These are phyloP conservation scores for Pythium dissotocum DNA, from an alignment of 352 stramenopile species.

Conservation along the genomic window DNA sequence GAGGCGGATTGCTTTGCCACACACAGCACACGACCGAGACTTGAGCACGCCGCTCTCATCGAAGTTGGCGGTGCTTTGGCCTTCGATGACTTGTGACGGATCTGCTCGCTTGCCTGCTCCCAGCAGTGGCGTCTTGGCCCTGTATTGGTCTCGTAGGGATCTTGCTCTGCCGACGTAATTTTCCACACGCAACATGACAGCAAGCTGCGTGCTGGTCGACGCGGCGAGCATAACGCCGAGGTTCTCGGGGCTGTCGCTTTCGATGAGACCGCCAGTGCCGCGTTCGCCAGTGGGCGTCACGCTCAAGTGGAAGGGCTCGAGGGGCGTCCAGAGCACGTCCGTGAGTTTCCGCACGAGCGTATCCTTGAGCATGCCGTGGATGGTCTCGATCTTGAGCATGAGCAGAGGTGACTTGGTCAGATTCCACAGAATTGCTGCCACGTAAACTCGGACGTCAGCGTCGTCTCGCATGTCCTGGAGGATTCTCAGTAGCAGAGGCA, in stretches of 20 bases:
- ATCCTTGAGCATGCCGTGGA: conserved; percentile 65
- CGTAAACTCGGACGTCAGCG: conserved; percentile 47
- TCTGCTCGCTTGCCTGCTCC: conserved; percentile 2
- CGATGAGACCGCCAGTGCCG: conserved; percentile 43
- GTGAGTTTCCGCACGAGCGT: conserved; percentile 52
- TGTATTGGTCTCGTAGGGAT: conserved; percentile 50
- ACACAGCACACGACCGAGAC: conserved; percentile 54
- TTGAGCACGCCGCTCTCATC: conserved; percentile 53
- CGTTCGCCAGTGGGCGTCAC: conserved; percentile 47
- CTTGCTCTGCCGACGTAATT: conserved; percentile 51
- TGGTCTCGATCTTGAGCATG: conserved; percentile 73
- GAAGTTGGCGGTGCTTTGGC: conserved; percentile 50
- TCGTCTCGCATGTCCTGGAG: conserved; percentile 38
- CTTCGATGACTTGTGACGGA: conserved; percentile 8
- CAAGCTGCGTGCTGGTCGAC: conserved; percentile 45
- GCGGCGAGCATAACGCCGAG: conserved; percentile 54
- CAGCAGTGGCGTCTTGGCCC: conserved; percentile 23
- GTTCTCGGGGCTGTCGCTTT: conserved; percentile 59
- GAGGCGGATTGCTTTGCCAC: conserved; percentile 44
- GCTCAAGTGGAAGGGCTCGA: conserved; percentile 50
- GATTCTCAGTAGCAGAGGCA: conserved; percentile 48
- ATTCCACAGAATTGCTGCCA: conserved; percentile 66
- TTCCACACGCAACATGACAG: conserved; percentile 53
- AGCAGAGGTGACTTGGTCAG: conserved; percentile 63
- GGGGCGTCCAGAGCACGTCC: conserved; percentile 47